Percentiles rank a stretch among this genome's conserved stretches.
phyloP scores from a whole-genome alignment of 176 grass and related monocot species.

The Eleusine indica region DNA sequence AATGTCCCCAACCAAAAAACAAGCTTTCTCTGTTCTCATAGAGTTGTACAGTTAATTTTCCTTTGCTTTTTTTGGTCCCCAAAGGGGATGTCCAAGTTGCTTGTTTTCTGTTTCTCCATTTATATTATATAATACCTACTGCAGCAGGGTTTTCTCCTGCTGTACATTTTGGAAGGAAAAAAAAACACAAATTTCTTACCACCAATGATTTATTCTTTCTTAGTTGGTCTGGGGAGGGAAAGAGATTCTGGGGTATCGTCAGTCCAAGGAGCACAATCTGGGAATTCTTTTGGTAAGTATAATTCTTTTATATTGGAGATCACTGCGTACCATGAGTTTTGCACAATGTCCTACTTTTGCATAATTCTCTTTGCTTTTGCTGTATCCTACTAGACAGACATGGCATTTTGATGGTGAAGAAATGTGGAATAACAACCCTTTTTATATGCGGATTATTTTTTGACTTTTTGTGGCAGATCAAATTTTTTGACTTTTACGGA shows the following conservation, averaged over 20 bases:
- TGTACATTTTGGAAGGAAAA: too few species aligned
- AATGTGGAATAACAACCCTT: slow-evolving; percentile 1
- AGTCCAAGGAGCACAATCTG: slow-evolving; percentile 81
- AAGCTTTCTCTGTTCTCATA: too few species aligned
- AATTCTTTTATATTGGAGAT: slow-evolving; percentile 9
- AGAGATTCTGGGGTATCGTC: slow-evolving; percentile 50
- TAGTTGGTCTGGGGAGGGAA: slow-evolving; percentile 82
- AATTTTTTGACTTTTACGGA: slow-evolving; percentile 95
- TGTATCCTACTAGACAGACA: background rate
- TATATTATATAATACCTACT: too few species aligned
- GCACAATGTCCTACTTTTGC: background rate
- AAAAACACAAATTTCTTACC: background rate
- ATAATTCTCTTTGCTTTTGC: slow-evolving; percentile 7
- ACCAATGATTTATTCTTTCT: slow-evolving; percentile 14
- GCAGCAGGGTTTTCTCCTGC: too few species aligned
- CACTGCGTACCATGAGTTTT: background rate
- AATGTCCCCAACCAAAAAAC: too few species aligned
- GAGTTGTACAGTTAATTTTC: too few species aligned
- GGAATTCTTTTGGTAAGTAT: slow-evolving; percentile 92
- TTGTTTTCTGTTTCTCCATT: too few species aligned
- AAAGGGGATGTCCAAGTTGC: too few species aligned
- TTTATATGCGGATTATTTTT: slow-evolving; percentile 34
- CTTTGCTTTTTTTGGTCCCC: too few species aligned
- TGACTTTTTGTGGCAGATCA: slow-evolving; percentile 57
- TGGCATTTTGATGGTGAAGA: slow-evolving; percentile 20